Evolutionary conservation across 345 rosid species (phyloP).

Genomic region (Brassica nigra): DNA sequence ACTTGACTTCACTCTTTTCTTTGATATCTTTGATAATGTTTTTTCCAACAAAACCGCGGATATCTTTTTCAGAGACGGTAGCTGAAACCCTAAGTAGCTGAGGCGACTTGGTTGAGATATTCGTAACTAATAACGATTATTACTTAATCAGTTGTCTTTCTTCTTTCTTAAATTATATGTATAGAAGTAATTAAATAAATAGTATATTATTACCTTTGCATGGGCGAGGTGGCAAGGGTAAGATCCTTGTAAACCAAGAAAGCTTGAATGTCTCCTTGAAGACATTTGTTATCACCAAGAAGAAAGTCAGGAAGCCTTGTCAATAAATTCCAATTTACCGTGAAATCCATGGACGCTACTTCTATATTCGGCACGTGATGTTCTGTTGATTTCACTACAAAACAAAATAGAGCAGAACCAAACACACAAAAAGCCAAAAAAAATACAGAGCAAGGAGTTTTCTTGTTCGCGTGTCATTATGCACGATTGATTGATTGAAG

Average conservation of each 20-base stretch:
- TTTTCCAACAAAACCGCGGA: not conserved
- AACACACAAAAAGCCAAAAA: no score
- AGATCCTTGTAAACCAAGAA: conserved; percentile 19
- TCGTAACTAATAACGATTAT: not conserved
- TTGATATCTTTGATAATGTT: conserved; percentile 15
- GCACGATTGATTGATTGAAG: no score
- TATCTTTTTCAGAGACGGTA: not conserved
- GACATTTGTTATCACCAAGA: not conserved
- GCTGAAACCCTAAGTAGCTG: conserved; percentile 9
- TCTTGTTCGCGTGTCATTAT: no score
- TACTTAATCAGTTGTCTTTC: not conserved
- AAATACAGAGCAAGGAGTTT: no score
- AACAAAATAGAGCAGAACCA: no score
- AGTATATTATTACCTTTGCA: not conserved
- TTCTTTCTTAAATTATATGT: not conserved
- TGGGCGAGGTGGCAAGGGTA: not conserved
- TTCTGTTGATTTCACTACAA: not conserved
- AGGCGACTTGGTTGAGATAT: not conserved
- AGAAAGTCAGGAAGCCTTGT: not conserved
- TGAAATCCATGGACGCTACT: conserved; percentile 9
- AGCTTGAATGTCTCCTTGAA: conserved; percentile 23
- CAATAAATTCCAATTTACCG: not conserved
- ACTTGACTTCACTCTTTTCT: conserved; percentile 4
- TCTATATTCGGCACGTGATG: not conserved
- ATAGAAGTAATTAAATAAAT: not conserved